A percentile compares a stretch with the other conserved stretches of the same genome.
These are phyloP conservation scores for Xenosphaeropsis pyriputrescens DNA, from an alignment of 2,329 filamentous ascomycete species.

Conservation along the genomic window DNA sequence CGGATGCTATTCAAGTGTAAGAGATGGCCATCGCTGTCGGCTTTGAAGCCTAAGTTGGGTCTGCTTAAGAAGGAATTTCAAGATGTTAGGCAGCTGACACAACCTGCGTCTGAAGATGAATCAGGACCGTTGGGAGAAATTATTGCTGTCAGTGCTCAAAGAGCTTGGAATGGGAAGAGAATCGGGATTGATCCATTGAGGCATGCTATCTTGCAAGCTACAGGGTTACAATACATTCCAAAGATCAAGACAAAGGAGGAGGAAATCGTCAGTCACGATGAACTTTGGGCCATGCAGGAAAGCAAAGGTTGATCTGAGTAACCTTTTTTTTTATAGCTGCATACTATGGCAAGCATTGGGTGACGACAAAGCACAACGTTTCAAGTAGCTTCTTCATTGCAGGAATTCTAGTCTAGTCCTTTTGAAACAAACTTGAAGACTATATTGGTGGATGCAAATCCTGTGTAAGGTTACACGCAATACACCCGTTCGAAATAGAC, in stretches of 20 bases:
- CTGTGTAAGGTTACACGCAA: too few species aligned
- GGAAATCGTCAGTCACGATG: conserved; percentile 15
- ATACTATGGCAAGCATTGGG: too few species aligned
- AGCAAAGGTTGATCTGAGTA: too few species aligned
- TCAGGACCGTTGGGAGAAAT: conserved; percentile 39
- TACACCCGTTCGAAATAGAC: too few species aligned
- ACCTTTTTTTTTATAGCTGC: too few species aligned
- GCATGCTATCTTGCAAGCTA: conserved; percentile 49
- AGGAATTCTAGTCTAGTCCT: too few species aligned
- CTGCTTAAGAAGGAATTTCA: conserved; percentile 23
- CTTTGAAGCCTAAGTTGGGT: conserved; percentile 18
- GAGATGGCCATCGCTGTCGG: conserved; percentile 15
- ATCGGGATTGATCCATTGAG: conserved; percentile 47
- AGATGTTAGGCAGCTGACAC: conserved; percentile 22
- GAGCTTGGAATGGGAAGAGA: conserved; percentile 26
- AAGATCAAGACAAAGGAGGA: conserved; percentile 22
- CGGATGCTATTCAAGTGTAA: conserved; percentile 27
- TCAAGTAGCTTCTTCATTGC: too few species aligned
- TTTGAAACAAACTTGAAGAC: too few species aligned
- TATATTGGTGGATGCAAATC: too few species aligned
- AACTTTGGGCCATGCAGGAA: conserved; percentile 4
- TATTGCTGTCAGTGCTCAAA: conserved; percentile 39
- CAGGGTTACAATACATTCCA: conserved; percentile 31
- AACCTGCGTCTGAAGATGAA: conserved; percentile 23
- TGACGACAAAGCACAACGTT: neutral